These are phyloP conservation scores for Ogataea philodendri DNA, from an alignment of 805 yeast genomes.

Conservation along the genomic window DNA sequence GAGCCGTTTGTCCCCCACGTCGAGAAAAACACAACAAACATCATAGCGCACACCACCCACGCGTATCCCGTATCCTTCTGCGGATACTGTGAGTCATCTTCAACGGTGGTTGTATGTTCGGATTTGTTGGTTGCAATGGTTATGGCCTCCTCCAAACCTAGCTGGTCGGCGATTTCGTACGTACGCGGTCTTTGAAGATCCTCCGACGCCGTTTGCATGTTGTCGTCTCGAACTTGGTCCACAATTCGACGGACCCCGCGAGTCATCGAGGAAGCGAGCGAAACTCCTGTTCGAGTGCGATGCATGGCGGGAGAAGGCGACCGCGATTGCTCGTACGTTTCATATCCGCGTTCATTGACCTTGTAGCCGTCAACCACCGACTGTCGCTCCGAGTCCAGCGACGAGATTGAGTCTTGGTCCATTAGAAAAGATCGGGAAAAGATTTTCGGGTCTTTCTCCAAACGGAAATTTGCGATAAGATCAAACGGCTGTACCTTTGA, in stretches of 20 bases:
- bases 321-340: no score
- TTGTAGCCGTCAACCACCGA: background rate
- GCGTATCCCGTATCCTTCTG: slow-evolving; percentile 58
- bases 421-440: slow-evolving; percentile 1
- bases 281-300: slow-evolving; percentile 5
- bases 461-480: slow-evolving; percentile 4
- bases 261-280: slow-evolving; percentile 4
- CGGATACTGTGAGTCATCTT: slow-evolving; percentile 18
- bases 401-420: slow-evolving; percentile 3
- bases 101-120: slow-evolving; percentile 2
- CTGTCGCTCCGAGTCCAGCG: slow-evolving; percentile 5
- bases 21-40: slow-evolving; percentile 44
- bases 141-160: slow-evolving; percentile 29
- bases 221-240: slow-evolving; percentile 21
- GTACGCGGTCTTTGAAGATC: background rate
- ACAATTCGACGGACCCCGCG: slow-evolving; percentile 4
- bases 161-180: slow-evolving; percentile 13
- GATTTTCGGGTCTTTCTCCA: background rate
- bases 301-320: background rate
- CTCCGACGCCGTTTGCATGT: slow-evolving; percentile 16
- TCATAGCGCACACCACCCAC: slow-evolving; percentile 48
- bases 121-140: slow-evolving; percentile 22
- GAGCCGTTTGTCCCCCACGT: slow-evolving; percentile 70
- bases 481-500: background rate
- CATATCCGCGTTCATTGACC: no score